Conservation (phyloP, 176 grass and related monocot genomes). For the Themeda triandra region DNA sequence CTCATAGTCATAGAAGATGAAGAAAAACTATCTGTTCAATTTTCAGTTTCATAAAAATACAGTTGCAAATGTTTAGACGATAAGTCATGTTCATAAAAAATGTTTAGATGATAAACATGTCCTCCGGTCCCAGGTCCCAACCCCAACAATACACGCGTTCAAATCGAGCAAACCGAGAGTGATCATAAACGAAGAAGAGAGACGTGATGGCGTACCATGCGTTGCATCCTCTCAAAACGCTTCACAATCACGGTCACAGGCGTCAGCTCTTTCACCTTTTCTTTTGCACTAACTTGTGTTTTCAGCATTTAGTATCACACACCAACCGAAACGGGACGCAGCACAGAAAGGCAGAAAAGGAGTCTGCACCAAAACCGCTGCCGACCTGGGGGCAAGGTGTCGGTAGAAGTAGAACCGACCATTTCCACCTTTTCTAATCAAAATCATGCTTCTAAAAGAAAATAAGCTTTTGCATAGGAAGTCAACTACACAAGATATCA, state of each 20-base stretch:
- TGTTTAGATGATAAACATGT: not conserved
- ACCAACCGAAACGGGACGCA: slow-evolving; percentile 22
- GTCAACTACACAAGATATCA: not conserved
- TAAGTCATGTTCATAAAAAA: too few relatives aligned
- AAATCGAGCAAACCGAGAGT: not conserved
- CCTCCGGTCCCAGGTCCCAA: not conserved
- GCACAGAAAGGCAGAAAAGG: slow-evolving; percentile 40
- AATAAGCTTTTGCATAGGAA: not conserved
- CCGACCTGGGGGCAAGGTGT: not conserved
- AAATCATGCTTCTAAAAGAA: slow-evolving; percentile 11
- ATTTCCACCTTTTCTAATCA: not conserved
- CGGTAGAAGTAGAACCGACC: slow-evolving; percentile 27
- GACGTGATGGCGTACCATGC: not conserved
- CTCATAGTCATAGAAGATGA: not conserved
- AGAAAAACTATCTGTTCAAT: not conserved
- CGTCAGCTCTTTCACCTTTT: not conserved
- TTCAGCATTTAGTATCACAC: slow-evolving; percentile 20
- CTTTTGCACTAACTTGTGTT: not conserved
- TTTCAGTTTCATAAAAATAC: not conserved
- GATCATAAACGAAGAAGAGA: slow-evolving; percentile 1
- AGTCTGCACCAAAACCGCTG: slow-evolving; percentile 26
- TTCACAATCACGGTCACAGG: not conserved
- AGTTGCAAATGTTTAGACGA: not conserved
- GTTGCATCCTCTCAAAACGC: slow-evolving; percentile 1
- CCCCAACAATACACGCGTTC: not conserved